phyloP scores from a whole-genome alignment of 306 rosid genomes.

The Arachis hypogaea region DNA sequence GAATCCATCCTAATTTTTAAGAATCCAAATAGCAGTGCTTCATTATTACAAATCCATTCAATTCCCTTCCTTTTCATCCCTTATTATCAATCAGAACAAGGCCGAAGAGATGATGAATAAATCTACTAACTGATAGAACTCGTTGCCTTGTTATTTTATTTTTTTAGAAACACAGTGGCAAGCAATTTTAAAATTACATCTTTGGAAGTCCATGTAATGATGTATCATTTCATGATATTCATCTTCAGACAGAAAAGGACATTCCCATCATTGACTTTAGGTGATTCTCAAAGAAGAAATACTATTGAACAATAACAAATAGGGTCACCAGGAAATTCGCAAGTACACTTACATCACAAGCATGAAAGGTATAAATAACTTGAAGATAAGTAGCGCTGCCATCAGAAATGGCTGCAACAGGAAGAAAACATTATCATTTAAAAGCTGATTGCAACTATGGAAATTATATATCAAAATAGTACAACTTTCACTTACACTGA shows the following conservation, averaged over 20 bases:
- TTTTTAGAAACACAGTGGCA: background rate
- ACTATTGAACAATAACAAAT: constrained; percentile 7
- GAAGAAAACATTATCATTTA: constrained; percentile 39
- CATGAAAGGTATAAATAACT: constrained; percentile 87
- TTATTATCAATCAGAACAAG: background rate
- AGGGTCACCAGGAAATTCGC: constrained; percentile 14
- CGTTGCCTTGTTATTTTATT: background rate
- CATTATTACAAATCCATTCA: background rate
- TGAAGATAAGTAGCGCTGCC: constrained; percentile 90
- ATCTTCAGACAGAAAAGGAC: constrained; percentile 23
- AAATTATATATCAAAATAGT: constrained; percentile 16
- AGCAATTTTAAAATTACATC: constrained; percentile 24
- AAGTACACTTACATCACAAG: constrained; percentile 80
- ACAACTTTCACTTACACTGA: constrained; percentile 59
- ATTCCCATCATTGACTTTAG: background rate
- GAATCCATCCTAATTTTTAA: background rate
- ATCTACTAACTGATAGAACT: constrained; percentile 7
- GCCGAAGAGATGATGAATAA: constrained; percentile 1
- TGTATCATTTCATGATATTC: constrained; percentile 13
- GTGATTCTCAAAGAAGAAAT: constrained; percentile 28
- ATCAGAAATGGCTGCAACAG: constrained; percentile 83
- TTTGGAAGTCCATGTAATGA: constrained; percentile 18
- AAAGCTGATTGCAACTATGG: constrained; percentile 19
- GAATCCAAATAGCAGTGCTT: background rate
- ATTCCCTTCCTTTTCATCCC: background rate